Conservation (phyloP, 305 asterid genomes). For the Euphrasia arctica region DNA sequence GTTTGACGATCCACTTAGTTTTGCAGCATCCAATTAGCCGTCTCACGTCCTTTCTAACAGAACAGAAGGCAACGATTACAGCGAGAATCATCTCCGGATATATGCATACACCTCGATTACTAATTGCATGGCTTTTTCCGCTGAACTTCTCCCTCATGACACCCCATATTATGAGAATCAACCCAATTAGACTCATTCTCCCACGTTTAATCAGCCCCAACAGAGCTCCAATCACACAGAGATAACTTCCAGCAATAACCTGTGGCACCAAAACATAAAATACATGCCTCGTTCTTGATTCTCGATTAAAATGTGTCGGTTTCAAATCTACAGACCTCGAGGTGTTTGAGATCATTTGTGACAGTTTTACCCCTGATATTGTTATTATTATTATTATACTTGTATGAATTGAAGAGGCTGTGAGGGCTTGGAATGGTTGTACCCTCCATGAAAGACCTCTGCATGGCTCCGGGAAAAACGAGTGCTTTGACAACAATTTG, state of each 20-base stretch:
- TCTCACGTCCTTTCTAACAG: constrained; percentile 54
- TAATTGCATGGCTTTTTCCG: constrained; percentile 22
- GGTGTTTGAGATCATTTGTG: constrained; percentile 47
- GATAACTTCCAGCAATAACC: constrained; percentile 70
- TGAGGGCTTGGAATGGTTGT: constrained; percentile 35
- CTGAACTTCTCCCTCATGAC: constrained; percentile 32
- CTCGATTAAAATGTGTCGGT: not conserved
- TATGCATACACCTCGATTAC: constrained; percentile 23
- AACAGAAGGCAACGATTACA: constrained; percentile 43
- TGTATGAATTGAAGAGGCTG: constrained; percentile 34
- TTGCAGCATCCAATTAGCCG: constrained; percentile 43
- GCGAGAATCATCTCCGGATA: constrained; percentile 52
- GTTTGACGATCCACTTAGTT: constrained; percentile 23
- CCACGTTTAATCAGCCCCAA: constrained; percentile 45
- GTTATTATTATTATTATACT: constrained; percentile 17
- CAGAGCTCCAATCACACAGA: constrained; percentile 63
- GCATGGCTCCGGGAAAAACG: constrained; percentile 63
- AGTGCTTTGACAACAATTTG: constrained; percentile 41
- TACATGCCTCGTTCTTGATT: not conserved
- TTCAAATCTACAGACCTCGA: constrained; percentile 53
- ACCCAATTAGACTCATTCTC: constrained; percentile 55
- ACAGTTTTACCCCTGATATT: constrained; percentile 17
- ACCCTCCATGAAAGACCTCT: constrained; percentile 35
- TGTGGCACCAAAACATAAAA: constrained; percentile 20
- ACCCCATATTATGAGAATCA: constrained; percentile 58